Evolutionary conservation across 1,139 yeast genomes (phyloP).

Genomic region (Candida sanyaensis): DNA sequence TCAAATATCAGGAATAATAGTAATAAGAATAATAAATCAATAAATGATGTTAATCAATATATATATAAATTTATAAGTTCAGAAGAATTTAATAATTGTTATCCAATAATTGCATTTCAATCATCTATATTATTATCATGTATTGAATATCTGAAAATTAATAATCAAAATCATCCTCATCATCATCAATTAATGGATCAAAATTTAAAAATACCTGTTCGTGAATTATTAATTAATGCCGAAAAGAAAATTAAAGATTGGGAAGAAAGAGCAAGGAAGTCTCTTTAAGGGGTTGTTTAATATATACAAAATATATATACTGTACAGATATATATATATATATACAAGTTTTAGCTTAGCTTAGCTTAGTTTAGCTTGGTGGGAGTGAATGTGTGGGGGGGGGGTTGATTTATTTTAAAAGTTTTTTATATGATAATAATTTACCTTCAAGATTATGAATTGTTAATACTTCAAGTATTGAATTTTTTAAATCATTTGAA

Average conservation of each 20-base stretch:
- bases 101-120: slow-evolving; percentile 8
- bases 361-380: too few relatives aligned
- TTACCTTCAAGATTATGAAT: slow-evolving; percentile 29
- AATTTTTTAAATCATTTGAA: slow-evolving; percentile 12
- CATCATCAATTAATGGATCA: background rate
- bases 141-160: background rate
- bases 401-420: slow-evolving; percentile 8
- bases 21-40: too few relatives aligned
- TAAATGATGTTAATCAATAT: background rate
- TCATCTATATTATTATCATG: slow-evolving; percentile 7
- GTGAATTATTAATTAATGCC: background rate
- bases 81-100: slow-evolving; percentile 5
- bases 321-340: background rate
- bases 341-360: too few relatives aligned
- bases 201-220: background rate
- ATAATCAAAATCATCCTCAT: too few relatives aligned
- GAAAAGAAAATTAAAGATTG: slow-evolving; percentile 3
- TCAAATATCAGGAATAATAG: too few relatives aligned
- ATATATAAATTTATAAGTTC: slow-evolving; percentile 5
- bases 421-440: slow-evolving; percentile 20
- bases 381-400: background rate
- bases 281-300: background rate
- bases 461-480: slow-evolving; percentile 19
- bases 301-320: too few relatives aligned
- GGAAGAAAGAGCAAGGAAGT: slow-evolving; percentile 3